Base-by-base conservation (phyloP, 495 filamentous ascomycete genomes). In the Neurospora sp. region DNA sequence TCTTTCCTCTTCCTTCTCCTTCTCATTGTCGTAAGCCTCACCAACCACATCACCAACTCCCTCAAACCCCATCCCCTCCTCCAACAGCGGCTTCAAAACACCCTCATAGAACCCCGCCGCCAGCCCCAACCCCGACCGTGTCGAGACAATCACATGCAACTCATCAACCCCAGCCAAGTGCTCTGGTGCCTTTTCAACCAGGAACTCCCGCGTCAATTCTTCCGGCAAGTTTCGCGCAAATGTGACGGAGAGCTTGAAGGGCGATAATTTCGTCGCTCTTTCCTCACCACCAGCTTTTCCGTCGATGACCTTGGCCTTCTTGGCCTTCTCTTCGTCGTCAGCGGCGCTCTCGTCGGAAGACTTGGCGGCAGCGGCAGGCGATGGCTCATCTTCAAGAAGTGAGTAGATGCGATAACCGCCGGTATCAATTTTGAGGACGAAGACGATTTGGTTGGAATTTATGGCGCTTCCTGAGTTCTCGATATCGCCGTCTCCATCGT, bases 71-170 rank as follows among this genome's bases (percentile, higher is more conserved):
- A 75, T 68, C 10, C 41, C 77, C 4, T 73, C 65, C 7, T 73
- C 65, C 4, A 96, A 79, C 0, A 94, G 75, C 3, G 90, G 90
- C 61, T 83, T 78, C 18, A 97, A 73, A 3, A 90, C 79, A 27
- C 81, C 72, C 0, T 87, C 76, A 76, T 83, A 94, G 74, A 92
- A 88, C 0, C 73, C 45, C 10, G 80, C 75, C 0, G 92, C 91
- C 20, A 83, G 82, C 5, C 90, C 87, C 0, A 88, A 90, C 3
- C 94, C 94, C 0, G 94, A 96, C 10, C 78, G 79, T 0, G 87
- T 91, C 6, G 94, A 97, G 69, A 97, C 84, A 39, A 97, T 77
- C 61, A 96, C 80, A 73, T 93, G 86, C 1, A 93, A 41, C 7
- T 78, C 74, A 22, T 70, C 74, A 8, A 78, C 72, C 4, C 72